Percentiles rank a stretch among this genome's conserved stretches.
These are phyloP conservation scores for Lactarius tabidus DNA, from an alignment of 768 basidiomycete species.

Conservation along the genomic window DNA sequence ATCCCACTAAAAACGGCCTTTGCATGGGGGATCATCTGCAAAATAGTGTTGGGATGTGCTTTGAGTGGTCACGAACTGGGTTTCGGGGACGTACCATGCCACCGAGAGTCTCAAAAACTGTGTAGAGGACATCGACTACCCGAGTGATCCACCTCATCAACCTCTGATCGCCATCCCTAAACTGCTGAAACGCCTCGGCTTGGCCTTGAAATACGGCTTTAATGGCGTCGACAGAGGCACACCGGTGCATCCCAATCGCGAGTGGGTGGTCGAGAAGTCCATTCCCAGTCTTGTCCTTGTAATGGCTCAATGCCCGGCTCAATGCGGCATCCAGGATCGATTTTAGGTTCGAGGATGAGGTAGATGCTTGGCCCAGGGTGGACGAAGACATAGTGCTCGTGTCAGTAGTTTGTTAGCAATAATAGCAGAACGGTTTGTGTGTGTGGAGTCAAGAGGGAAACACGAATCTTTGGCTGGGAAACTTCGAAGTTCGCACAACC, in stretches of 20 bases:
- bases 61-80: accelerated
- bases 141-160: background rate
- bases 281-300: background rate
- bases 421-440: too few relatives aligned
- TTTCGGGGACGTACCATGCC: background rate
- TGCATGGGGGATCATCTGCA: background rate
- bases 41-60: background rate
- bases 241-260: background rate
- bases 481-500: too few relatives aligned
- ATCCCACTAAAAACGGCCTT: background rate
- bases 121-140: background rate
- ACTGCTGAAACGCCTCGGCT: background rate
- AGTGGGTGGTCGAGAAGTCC: conserved; percentile 6
- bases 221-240: background rate
- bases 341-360: conserved; percentile 1
- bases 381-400: background rate
- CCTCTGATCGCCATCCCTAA: background rate
- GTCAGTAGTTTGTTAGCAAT: too few relatives aligned
- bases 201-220: background rate
- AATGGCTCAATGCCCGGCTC: too few relatives aligned
- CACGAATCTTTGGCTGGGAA: too few relatives aligned
- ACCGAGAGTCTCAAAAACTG: background rate
- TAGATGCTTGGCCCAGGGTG: background rate
- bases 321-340: conserved; percentile 1
- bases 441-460: too few relatives aligned